These are phyloP conservation scores for Apostasia ramifera DNA, from an alignment of 106 monocot species.

Conservation along the genomic window DNA sequence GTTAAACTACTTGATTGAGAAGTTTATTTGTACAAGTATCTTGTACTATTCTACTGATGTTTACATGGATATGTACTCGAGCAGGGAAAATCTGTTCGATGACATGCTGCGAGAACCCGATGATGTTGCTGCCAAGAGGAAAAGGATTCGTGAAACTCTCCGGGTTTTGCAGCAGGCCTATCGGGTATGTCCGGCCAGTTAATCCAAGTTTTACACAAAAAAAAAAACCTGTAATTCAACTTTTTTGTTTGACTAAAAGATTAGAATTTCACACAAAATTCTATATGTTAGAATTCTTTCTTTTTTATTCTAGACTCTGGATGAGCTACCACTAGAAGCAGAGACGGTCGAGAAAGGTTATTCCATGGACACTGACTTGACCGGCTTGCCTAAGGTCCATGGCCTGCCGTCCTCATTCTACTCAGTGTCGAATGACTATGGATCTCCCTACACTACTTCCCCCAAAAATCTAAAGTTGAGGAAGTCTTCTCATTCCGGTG, in stretches of 20 bases:
- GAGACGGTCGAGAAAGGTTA: constrained; percentile 78
- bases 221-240: neutral
- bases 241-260: neutral
- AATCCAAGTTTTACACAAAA: too few species aligned
- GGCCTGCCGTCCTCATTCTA: constrained; percentile 63
- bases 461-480: constrained; percentile 52
- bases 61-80: neutral
- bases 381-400: constrained; percentile 62
- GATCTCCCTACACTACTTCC: constrained; percentile 36
- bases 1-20: neutral
- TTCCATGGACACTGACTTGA: constrained; percentile 44
- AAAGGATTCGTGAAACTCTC: constrained; percentile 44
- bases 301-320: constrained; percentile 47
- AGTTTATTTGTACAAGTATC: neutral
- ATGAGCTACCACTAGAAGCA: constrained; percentile 85
- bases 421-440: constrained; percentile 17
- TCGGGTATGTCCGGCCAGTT: constrained; percentile 21
- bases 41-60: neutral
- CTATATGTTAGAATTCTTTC: neutral
- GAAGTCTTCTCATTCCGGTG: constrained; percentile 63
- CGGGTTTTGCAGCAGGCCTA: constrained; percentile 62
- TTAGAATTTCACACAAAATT: too few species aligned
- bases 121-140: constrained; percentile 54
- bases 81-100: constrained; percentile 63
- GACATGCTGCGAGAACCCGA: constrained; percentile 72